Evolutionary conservation across 2,329 filamentous ascomycete genomes (phyloP).

Genomic region (Clonostachys byssicola): DNA sequence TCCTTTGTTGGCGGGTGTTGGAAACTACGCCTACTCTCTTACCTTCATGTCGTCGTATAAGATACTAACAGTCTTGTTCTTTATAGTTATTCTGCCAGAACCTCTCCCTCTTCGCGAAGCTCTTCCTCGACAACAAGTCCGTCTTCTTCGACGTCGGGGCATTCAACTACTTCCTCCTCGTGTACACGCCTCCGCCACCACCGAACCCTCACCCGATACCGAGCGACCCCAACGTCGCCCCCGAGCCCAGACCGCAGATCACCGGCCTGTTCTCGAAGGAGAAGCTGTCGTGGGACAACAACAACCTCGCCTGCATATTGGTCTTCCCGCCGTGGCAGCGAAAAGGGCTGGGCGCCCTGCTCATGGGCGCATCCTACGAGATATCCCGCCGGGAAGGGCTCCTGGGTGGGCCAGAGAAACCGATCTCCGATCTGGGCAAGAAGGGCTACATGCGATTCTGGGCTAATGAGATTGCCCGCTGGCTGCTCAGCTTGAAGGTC

Average conservation of each 20-base stretch:
- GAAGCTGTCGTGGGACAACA: slow-evolving; percentile 98
- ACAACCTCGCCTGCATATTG: slow-evolving; percentile 94
- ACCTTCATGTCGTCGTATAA: background rate
- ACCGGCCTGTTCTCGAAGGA: slow-evolving; percentile 99
- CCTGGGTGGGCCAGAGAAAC: slow-evolving; percentile 90
- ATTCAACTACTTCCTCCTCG: slow-evolving; percentile 92
- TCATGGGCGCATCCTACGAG: slow-evolving; percentile 94
- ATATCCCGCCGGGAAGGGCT: slow-evolving; percentile 79
- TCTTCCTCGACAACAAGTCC: slow-evolving; percentile 97
- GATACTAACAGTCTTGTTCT: slow-evolving; percentile 5
- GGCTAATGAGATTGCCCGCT: slow-evolving; percentile 79
- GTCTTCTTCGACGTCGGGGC: slow-evolving; percentile 95
- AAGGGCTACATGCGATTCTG: slow-evolving; percentile 84
- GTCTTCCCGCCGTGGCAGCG: slow-evolving; percentile 95
- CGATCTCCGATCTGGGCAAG: slow-evolving; percentile 79
- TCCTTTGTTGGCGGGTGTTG: background rate
- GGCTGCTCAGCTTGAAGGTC: slow-evolving; percentile 41
- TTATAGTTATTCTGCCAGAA: slow-evolving; percentile 83
- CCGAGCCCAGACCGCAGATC: slow-evolving; percentile 37
- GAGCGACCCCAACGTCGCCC: background rate
- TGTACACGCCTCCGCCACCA: slow-evolving; percentile 53
- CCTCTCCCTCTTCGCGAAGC: slow-evolving; percentile 90
- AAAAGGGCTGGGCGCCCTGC: slow-evolving; percentile 78
- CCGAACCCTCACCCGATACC: slow-evolving; percentile 2
- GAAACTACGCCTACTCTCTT: background rate